phyloP scores from a whole-genome alignment of 768 basidiomycete species.

The Lepiota brunneoincarnata region DNA sequence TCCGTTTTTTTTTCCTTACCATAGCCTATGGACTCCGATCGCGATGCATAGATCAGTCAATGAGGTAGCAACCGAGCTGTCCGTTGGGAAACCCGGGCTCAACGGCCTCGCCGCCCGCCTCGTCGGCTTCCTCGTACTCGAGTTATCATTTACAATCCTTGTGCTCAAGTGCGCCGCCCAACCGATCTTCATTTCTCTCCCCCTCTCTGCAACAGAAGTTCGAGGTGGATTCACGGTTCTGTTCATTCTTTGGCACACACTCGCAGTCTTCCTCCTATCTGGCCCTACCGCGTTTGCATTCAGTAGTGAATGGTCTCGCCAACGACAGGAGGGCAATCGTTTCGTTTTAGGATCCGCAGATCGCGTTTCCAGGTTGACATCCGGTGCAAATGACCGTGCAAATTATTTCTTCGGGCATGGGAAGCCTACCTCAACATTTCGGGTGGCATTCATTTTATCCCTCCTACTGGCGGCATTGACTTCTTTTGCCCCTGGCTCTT shows the following conservation, averaged over 20 bases:
- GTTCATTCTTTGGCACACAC: background rate
- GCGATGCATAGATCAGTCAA: background rate
- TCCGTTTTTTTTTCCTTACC: too few species aligned
- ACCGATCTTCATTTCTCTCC: background rate
- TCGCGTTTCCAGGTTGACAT: background rate
- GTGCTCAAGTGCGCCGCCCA: background rate
- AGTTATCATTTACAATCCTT: background rate
- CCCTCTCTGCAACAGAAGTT: background rate
- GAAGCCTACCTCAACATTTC: background rate
- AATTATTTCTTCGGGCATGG: background rate
- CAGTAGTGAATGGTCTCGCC: background rate
- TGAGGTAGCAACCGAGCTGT: background rate
- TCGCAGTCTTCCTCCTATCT: background rate
- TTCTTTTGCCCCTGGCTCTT: background rate
- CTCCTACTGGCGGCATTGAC: background rate
- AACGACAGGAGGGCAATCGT: background rate
- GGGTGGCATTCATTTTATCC: background rate
- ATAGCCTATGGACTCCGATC: too few species aligned
- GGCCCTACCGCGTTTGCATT: background rate
- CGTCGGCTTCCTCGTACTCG: background rate
- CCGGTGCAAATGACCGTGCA: background rate
- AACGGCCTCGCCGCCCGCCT: background rate
- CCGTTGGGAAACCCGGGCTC: background rate
- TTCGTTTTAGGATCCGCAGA: background rate
- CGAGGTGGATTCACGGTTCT: background rate